Base-by-base conservation (phyloP, 1,284 basidiomycete genomes). In the Rhodotorula glutinis region DNA sequence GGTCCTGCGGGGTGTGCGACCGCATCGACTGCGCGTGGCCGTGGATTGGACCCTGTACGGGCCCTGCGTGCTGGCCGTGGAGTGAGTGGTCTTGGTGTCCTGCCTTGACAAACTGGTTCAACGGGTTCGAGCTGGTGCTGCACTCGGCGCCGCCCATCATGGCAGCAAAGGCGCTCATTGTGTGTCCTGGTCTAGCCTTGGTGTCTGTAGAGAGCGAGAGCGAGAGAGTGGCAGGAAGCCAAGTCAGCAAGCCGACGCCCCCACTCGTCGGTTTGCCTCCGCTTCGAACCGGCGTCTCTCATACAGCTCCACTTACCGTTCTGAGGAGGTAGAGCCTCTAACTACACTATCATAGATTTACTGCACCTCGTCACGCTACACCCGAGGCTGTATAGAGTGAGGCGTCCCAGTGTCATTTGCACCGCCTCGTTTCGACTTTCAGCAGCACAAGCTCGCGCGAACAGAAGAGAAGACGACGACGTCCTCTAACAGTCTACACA, bases 141-240 rank as follows among this genome's bases (percentile, higher is more conserved):
- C 94, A 96, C 95, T 73, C 94, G 62, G 92, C 86, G 71, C 92
- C 93, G 63, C 90, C 92, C 72, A 97, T 86, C 70, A 97, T 85
- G 65, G 81, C 77, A 62, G 79, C 76, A 70, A 82, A 80, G 21
- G 59, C 59, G 38, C 51, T 51, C n/a, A 41, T 44, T 21, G 9
- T 57, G 25, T 11, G 33, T 41, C 19, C 29, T 79, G 74, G 79
- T 80, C n/a, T n/a, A n/a, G n/a, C n/a, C n/a, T n/a, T n/a, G n/a
- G 79, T 38, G 44, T 44, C 10, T 1, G 21, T 13, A 16, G 2
- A n/a, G 30, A 16, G 56, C n/a, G 53, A 41, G 44, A n/a, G 27
- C 5, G 33, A 40, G 41, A 30, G 54, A 43, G 46, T 25, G n/a
- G 53, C 53, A 7, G 17, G 4, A 25, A 17, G 40, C 19, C 40